Evolutionary conservation across 192 early-diverging fungal genomes (phyloP), one percentile per base, ranked within the genome.

Genomic region (Gamsiella multidivaricata): DNA sequence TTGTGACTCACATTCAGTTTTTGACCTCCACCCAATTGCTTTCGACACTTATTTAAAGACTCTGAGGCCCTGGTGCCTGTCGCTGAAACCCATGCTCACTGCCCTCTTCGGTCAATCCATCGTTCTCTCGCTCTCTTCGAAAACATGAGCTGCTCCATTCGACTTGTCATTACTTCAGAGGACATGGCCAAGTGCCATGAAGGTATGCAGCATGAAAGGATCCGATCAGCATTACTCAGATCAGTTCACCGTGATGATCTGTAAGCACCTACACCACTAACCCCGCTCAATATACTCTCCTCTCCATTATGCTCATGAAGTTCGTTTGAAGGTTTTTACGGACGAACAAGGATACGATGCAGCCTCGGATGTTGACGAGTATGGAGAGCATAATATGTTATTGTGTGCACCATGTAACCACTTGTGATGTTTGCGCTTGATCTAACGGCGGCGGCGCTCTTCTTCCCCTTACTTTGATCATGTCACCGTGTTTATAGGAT

Each of bases 311-410:
- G 6, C 45, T 9, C 28, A 43, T 62, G 3, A 59, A 78, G 74
- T 78, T 54, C 74, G 74, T 41, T 39, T 55, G 34, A 69, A 63
- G 33, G 74, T 78, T 17, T 78, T 78, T 25, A 49, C 47, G 3
- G 60, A 78, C 60, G 74, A 78, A 39, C 74, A 78, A 59, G 74
- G 74, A 34, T 78, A 78, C 33, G 74, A 78, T 26, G n/a, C 42
- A 36, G 45, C 45, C 22, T 17, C 42, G 12, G 74, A 78, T n/a
- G 33, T 78, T 29, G 74, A 78, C 42, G 65, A 69, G 74, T 78
- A 78, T 46, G 74, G 15, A 34, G 7, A 20, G 32, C 1, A 9
- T 25, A 58, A n/a, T n/a, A n/a, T n/a, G n/a, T n/a, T n/a, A n/a
- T n/a, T n/a, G n/a, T n/a, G n/a, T n/a, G n/a, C n/a, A n/a, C n/a